phyloP scores from a whole-genome alignment of 2,329 filamentous ascomycete species.

The Colletotrichum graminicola region DNA sequence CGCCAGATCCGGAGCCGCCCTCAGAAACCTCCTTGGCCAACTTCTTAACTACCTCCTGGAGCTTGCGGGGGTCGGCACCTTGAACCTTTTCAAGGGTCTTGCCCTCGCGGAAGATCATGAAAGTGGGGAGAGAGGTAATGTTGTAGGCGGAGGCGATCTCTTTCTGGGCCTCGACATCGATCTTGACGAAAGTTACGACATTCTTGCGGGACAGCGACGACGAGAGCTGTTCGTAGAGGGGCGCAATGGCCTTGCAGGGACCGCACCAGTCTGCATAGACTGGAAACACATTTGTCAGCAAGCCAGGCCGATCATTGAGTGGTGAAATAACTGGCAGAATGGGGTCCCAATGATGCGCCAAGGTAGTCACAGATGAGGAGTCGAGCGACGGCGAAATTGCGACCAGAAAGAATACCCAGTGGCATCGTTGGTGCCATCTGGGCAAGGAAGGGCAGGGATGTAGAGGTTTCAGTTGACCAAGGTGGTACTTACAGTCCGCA shows the following conservation, averaged over 20 bases:
- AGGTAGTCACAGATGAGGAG: no score
- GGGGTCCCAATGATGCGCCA: no score
- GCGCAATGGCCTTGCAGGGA: slow-evolving; percentile 86
- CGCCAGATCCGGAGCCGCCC: slow-evolving; percentile 51
- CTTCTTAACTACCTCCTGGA: slow-evolving; percentile 78
- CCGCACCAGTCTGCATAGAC: slow-evolving; percentile 91
- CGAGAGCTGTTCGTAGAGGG: slow-evolving; percentile 84
- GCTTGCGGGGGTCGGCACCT: slow-evolving; percentile 78
- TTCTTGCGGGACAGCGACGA: slow-evolving; percentile 76
- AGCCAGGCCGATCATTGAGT: slow-evolving; percentile 24
- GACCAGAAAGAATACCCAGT: not conserved
- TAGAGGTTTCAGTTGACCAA: slow-evolving; percentile 21
- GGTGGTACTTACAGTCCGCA: slow-evolving; percentile 80
- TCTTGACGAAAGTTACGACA: slow-evolving; percentile 85
- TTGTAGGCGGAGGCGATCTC: slow-evolving; percentile 80
- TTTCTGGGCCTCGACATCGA: slow-evolving; percentile 83
- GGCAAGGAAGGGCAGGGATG: slow-evolving; percentile 47
- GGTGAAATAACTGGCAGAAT: not conserved
- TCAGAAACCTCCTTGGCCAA: slow-evolving; percentile 74
- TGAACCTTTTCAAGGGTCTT: slow-evolving; percentile 75
- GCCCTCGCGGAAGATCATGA: slow-evolving; percentile 85
- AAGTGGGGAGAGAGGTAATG: slow-evolving; percentile 87
- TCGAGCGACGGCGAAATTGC: not conserved
- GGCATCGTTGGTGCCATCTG: slow-evolving; percentile 9
- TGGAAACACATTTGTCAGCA: slow-evolving; percentile 56